Percentiles rank a stretch among this genome's conserved stretches.
Conservation (phyloP, 176 grass and related monocot species). For the Melocanna baccifera region DNA sequence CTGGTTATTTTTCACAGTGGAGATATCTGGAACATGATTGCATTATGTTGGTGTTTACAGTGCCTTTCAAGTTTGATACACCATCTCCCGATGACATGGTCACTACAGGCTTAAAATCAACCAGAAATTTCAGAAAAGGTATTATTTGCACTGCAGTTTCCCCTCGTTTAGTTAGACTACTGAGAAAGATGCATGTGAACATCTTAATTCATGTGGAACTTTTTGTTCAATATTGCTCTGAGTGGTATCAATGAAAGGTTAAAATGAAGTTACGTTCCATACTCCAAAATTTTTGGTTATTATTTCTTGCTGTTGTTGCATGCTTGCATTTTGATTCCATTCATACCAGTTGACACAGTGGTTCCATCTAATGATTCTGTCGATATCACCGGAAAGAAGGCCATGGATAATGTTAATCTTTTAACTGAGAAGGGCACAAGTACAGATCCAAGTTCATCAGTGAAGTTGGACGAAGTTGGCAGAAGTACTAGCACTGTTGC, state of each 20-base stretch:
- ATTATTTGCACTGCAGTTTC: neutral
- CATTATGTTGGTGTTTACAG: slow-evolving; percentile 51
- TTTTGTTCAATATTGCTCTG: neutral
- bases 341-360: slow-evolving; percentile 38
- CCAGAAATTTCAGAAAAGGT: slow-evolving; percentile 58
- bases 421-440: slow-evolving; percentile 21
- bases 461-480: slow-evolving; percentile 17
- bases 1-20: neutral
- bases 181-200: neutral
- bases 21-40: slow-evolving; percentile 29
- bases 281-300: neutral
- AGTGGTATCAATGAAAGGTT: neutral
- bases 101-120: slow-evolving; percentile 59
- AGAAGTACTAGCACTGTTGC: slow-evolving; percentile 21
- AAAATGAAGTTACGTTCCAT: neutral
- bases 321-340: slow-evolving; percentile 23
- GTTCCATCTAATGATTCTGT: slow-evolving; percentile 30
- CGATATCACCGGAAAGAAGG: slow-evolving; percentile 28
- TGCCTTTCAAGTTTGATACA: slow-evolving; percentile 86
- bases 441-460: neutral
- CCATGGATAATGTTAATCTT: slow-evolving; percentile 20
- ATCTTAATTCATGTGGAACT: neutral
- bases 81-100: slow-evolving; percentile 88
- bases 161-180: neutral
- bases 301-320: neutral